Conservation (phyloP, 352 stramenopile species). For the Blastocystis sp. region DNA sequence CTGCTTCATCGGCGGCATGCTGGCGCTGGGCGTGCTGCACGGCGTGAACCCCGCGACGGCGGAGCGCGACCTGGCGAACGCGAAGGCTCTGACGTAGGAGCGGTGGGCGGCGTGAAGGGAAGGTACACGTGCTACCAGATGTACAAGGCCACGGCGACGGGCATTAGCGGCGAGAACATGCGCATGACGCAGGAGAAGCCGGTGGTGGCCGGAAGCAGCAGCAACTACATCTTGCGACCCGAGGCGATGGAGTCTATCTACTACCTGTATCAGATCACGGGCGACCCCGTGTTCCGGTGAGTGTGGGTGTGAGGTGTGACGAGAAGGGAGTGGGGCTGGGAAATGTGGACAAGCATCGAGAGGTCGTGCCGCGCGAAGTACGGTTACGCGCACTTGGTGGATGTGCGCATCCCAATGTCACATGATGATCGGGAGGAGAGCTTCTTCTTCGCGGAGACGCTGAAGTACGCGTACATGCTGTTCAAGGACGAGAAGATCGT, state of each 20-base stretch:
- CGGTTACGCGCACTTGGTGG: slow-evolving; percentile 77
- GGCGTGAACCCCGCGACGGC: slow-evolving; percentile 46
- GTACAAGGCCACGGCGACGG: slow-evolving; percentile 75
- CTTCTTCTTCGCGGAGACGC: slow-evolving; percentile 68
- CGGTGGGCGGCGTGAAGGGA: background rate
- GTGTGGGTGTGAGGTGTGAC: background rate
- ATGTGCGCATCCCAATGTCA: slow-evolving; percentile 35
- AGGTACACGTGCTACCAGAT: slow-evolving; percentile 88
- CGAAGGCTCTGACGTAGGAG: slow-evolving; percentile 36
- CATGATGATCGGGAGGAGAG: slow-evolving; percentile 58
- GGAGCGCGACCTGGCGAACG: slow-evolving; percentile 60
- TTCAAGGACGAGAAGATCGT: slow-evolving; percentile 70
- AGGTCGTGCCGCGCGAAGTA: slow-evolving; percentile 81
- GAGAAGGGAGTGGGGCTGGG: slow-evolving; percentile 75
- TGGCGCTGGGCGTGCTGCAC: slow-evolving; percentile 65
- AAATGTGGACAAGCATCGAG: slow-evolving; percentile 84
- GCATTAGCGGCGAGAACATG: slow-evolving; percentile 74
- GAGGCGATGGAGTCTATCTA: slow-evolving; percentile 85
- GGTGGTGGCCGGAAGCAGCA: slow-evolving; percentile 71
- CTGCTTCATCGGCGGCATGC: slow-evolving; percentile 67
- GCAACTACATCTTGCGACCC: slow-evolving; percentile 85
- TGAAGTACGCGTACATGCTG: slow-evolving; percentile 57
- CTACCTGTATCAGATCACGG: slow-evolving; percentile 82
- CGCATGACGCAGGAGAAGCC: slow-evolving; percentile 76
- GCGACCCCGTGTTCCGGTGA: slow-evolving; percentile 76